Conservation (phyloP, 1,284 basidiomycete genomes). For the Inonotus obliquus region DNA sequence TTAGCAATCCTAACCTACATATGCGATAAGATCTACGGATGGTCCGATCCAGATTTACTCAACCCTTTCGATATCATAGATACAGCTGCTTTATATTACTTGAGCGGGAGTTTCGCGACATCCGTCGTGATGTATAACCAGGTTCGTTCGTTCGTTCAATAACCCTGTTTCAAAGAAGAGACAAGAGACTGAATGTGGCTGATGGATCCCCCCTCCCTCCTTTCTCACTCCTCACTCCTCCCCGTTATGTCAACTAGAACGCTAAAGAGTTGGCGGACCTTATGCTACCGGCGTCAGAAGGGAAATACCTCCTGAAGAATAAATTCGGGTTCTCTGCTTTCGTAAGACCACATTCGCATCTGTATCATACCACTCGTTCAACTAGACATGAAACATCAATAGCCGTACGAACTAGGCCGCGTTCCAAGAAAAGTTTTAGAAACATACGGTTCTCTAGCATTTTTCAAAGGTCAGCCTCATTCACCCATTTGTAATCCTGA, state of each 20-base stretch:
- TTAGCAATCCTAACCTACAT: conserved; percentile 22
- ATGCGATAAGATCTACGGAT: conserved; percentile 23
- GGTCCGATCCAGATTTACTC: conserved; percentile 22
- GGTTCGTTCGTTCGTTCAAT: too few relatives aligned
- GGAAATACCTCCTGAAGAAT: conserved; percentile 15
- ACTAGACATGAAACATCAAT: too few relatives aligned
- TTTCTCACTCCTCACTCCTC: neutral
- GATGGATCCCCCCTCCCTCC: neutral
- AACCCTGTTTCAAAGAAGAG: too few relatives aligned
- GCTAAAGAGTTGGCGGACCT: neutral
- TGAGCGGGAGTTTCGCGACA: conserved; percentile 21
- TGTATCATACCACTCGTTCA: too few relatives aligned
- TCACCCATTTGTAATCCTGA: too few relatives aligned
- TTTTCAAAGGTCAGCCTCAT: conserved; percentile 19
- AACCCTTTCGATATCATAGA: conserved; percentile 20
- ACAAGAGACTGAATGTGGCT: too few relatives aligned
- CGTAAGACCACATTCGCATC: conserved; percentile 8
- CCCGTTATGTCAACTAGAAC: neutral
- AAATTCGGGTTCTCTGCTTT: conserved; percentile 22
- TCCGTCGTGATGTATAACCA: conserved; percentile 24
- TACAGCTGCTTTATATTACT: conserved; percentile 23
- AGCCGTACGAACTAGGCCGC: conserved; percentile 22
- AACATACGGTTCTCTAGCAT: conserved; percentile 16
- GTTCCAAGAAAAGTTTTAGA: conserved; percentile 12
- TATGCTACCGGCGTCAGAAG: neutral